phyloP scores from a whole-genome alignment of 1,284 basidiomycete species.

The Phenoliferia sp. region DNA sequence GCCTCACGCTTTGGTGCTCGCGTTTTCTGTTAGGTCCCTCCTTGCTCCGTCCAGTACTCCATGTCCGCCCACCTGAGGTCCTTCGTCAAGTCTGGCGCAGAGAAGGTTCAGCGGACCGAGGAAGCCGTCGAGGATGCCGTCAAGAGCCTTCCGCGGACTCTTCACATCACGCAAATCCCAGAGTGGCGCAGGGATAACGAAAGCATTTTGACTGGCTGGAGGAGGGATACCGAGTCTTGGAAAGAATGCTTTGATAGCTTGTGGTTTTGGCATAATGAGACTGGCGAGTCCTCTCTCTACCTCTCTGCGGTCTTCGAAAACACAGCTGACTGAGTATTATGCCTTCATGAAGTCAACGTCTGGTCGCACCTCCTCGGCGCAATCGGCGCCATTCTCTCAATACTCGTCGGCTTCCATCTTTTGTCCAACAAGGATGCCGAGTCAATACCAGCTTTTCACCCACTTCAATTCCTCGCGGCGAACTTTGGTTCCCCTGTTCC shows the following conservation, averaged over 20 bases:
- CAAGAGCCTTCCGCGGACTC: neutral
- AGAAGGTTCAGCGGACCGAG: neutral
- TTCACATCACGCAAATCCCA: neutral
- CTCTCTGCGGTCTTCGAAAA: neutral
- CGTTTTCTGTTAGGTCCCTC: neutral
- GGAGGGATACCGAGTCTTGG: neutral
- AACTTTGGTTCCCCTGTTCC: neutral
- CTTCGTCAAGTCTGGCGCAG: neutral
- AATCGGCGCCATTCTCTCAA: neutral
- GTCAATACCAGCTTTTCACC: neutral
- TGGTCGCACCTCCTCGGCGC: neutral
- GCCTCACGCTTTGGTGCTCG: neutral
- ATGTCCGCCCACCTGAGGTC: neutral
- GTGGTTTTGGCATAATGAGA: conserved; percentile 1
- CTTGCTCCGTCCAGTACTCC: neutral
- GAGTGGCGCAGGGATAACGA: neutral
- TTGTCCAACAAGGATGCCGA: neutral
- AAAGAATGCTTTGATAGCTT: neutral
- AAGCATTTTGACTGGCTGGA: neutral
- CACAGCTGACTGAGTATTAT: neutral
- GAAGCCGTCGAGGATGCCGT: neutral
- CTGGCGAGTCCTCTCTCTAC: no score
- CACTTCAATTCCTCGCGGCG: neutral
- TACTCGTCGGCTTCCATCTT: neutral
- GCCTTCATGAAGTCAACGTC: neutral